phyloP scores from a whole-genome alignment of 2,329 filamentous ascomycete genomes.

The Microdochium paspali region DNA sequence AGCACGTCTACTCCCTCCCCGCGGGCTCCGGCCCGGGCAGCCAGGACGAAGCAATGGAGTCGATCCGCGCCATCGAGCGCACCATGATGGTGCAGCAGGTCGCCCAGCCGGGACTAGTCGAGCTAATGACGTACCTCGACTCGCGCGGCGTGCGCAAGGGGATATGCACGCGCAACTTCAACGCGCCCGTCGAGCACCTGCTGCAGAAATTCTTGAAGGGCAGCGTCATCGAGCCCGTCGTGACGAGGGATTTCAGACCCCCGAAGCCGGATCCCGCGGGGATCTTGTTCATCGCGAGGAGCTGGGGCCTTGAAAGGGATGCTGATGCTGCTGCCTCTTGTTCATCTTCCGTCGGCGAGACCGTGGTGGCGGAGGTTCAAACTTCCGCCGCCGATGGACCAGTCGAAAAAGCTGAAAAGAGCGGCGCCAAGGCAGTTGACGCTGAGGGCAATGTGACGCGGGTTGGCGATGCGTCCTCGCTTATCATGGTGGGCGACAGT shows the following conservation, averaged over 20 bases:
- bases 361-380: neutral
- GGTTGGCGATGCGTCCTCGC: slow-evolving; percentile 39
- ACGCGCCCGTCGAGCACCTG: slow-evolving; percentile 65
- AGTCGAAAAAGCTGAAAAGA: slow-evolving; percentile 5
- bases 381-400: slow-evolving; percentile 5
- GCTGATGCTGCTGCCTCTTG: slow-evolving; percentile 5
- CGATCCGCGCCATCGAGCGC: slow-evolving; percentile 72
- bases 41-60: slow-evolving; percentile 57
- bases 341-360: too few species aligned
- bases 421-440: slow-evolving; percentile 7
- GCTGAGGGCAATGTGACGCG: slow-evolving; percentile 19
- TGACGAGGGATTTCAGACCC: slow-evolving; percentile 74
- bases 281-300: slow-evolving; percentile 72
- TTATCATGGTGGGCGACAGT: slow-evolving; percentile 67
- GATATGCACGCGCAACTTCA: slow-evolving; percentile 93
- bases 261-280: slow-evolving; percentile 86
- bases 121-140: slow-evolving; percentile 78
- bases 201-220: slow-evolving; percentile 63
- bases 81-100: slow-evolving; percentile 70
- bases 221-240: slow-evolving; percentile 64
- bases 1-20: slow-evolving; percentile 73
- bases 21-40: slow-evolving; percentile 41
- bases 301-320: slow-evolving; percentile 53
- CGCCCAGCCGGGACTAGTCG: slow-evolving; percentile 69
- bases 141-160: slow-evolving; percentile 58